A percentile compares a stretch with the other conserved stretches of the same genome.
These are phyloP conservation scores for Termitomyces sp. DNA, from an alignment of 768 basidiomycete genomes.

Conservation along the genomic window DNA sequence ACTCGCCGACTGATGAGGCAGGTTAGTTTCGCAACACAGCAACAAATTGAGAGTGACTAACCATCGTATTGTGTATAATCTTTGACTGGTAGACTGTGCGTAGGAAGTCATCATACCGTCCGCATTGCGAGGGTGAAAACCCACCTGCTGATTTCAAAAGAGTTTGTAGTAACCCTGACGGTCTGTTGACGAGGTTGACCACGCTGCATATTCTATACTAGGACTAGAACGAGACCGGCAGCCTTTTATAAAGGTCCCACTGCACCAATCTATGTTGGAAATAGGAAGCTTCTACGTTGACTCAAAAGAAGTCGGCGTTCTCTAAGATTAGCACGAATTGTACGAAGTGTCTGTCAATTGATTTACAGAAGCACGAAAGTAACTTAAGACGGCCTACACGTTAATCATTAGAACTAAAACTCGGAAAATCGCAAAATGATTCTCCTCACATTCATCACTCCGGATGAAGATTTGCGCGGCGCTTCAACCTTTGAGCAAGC, in stretches of 20 bases:
- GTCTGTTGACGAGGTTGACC: conserved; percentile 3
- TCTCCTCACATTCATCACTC: conserved; percentile 4
- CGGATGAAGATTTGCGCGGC: not conserved
- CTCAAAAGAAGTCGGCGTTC: not conserved
- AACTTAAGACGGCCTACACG: conserved; percentile 3
- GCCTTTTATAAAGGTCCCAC: not conserved
- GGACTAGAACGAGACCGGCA: not conserved
- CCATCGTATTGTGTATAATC: conserved; percentile 27
- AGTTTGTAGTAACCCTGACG: conserved; percentile 23
- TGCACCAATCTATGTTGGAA: not conserved
- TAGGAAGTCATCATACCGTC: not conserved
- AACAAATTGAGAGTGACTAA: conserved; percentile 4
- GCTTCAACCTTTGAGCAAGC: not conserved
- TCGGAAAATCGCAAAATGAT: not conserved
- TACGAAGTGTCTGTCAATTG: not conserved
- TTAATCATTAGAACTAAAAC: conserved; percentile 4
- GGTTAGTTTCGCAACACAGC: not conserved
- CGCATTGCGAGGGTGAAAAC: not conserved
- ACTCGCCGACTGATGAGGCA: conserved; percentile 2
- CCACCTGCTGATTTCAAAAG: conserved; percentile 22
- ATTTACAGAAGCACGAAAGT: not conserved
- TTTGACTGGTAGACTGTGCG: conserved; percentile 20
- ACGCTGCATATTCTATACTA: not conserved
- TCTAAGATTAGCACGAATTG: not conserved
- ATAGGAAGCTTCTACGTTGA: not conserved